These are phyloP conservation scores for Penicillium brevicompactum DNA, from an alignment of 2,329 filamentous ascomycete genomes.

Conservation along the genomic window DNA sequence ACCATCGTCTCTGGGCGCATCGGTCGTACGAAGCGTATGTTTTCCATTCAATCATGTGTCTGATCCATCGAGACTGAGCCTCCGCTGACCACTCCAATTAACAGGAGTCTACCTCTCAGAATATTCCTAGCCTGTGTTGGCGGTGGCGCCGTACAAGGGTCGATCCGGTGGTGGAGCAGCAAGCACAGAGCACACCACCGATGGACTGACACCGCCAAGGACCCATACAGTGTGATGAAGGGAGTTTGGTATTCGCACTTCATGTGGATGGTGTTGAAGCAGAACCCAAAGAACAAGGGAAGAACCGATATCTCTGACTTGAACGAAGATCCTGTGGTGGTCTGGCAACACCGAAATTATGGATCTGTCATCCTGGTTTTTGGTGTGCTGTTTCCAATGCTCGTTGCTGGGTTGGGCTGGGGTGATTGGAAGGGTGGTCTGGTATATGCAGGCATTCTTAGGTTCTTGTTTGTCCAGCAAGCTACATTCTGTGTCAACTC, in stretches of 20 bases:
- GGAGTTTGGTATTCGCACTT: conserved; percentile 77
- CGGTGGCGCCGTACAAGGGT: conserved; percentile 77
- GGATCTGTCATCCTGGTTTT: conserved; percentile 73
- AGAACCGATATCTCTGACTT: conserved; percentile 83
- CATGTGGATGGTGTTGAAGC: conserved; percentile 87
- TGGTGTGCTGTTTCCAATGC: conserved; percentile 70
- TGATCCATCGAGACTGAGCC: neutral
- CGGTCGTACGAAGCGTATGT: conserved; percentile 62
- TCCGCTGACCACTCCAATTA: neutral
- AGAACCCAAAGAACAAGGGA: conserved; percentile 73
- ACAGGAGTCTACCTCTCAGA: conserved; percentile 69
- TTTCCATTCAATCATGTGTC: neutral
- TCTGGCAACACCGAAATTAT: conserved; percentile 83
- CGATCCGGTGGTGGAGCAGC: conserved; percentile 81
- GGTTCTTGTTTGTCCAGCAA: conserved; percentile 83
- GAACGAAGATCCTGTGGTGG: conserved; percentile 77
- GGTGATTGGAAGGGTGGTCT: conserved; percentile 76
- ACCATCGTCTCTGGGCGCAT: conserved; percentile 81
- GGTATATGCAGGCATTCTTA: conserved; percentile 77
- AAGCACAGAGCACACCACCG: conserved; percentile 83
- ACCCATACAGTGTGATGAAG: conserved; percentile 86
- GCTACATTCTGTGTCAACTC: conserved; percentile 90
- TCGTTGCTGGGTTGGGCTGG: conserved; percentile 74
- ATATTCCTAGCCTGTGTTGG: conserved; percentile 77
- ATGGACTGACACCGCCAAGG: conserved; percentile 85